phyloP scores from a whole-genome alignment of 2,329 filamentous ascomycete species.

The Colletotrichum australisinense region DNA sequence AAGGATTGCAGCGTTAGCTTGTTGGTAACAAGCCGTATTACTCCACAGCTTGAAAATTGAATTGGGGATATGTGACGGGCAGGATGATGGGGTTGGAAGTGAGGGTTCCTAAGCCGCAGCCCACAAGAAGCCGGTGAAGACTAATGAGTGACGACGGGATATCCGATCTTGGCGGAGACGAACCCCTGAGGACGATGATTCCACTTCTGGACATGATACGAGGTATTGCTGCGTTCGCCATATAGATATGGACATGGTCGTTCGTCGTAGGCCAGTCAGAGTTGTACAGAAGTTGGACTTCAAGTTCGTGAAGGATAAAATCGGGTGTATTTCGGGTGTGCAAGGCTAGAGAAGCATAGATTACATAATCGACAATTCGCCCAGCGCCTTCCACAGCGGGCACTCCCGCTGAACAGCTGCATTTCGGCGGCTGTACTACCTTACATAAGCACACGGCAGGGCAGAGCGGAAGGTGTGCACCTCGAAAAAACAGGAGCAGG shows the following conservation, averaged over 20 bases:
- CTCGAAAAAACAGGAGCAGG: slow-evolving; percentile 2
- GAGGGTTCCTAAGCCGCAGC: not conserved
- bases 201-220: not conserved
- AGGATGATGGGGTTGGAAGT: not conserved
- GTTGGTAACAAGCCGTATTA: not conserved
- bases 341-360: not conserved
- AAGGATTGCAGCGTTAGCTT: not conserved
- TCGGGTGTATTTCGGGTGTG: too few relatives aligned
- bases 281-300: not conserved
- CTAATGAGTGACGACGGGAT: not conserved
- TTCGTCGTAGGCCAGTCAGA: not conserved
- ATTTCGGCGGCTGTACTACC: not conserved
- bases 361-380: not conserved
- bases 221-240: too few relatives aligned
- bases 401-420: not conserved
- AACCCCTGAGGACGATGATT: not conserved
- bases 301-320: too few relatives aligned
- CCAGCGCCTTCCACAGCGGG: not conserved
- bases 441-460: not conserved
- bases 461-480: not conserved
- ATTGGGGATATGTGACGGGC: too few relatives aligned
- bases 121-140: not conserved
- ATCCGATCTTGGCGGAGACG: not conserved
- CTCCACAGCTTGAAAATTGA: not conserved
- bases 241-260: too few relatives aligned